These are phyloP conservation scores for Metschnikowia continentalis DNA, from an alignment of 805 yeast genomes.

Conservation along the genomic window DNA sequence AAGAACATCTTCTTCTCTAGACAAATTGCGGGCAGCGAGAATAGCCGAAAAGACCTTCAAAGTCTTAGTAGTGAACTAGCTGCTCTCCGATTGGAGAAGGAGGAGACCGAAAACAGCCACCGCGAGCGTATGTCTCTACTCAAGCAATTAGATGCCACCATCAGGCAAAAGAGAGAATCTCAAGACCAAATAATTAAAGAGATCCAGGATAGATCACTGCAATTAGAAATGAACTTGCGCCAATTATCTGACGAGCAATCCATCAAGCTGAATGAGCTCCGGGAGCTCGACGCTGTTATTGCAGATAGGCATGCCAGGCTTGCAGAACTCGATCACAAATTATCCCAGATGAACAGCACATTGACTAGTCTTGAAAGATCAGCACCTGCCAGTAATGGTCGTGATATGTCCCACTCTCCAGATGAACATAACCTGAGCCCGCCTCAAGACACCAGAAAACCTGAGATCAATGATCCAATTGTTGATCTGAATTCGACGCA, in stretches of 20 bases:
- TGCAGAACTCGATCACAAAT: slow-evolving; percentile 1
- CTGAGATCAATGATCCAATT: background rate
- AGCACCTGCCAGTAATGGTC: background rate
- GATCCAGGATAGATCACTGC: background rate
- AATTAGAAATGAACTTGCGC: slow-evolving; percentile 15
- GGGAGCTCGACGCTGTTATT: slow-evolving; percentile 10
- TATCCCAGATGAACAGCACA: slow-evolving; percentile 2
- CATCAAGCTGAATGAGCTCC: slow-evolving; percentile 8
- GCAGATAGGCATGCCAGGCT: slow-evolving; percentile 7
- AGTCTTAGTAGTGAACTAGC: slow-evolving; percentile 20
- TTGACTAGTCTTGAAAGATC: background rate
- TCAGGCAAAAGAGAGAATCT: slow-evolving; percentile 17
- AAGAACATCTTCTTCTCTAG: slow-evolving; percentile 31
- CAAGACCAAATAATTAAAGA: slow-evolving; percentile 9
- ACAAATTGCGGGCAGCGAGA: slow-evolving; percentile 18
- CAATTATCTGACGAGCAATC: slow-evolving; percentile 8
- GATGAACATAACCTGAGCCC: background rate
- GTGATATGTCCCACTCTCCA: background rate
- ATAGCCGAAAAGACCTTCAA: slow-evolving; percentile 19
- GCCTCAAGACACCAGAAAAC: background rate
- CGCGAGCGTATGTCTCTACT: slow-evolving; percentile 20
- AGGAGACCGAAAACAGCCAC: slow-evolving; percentile 16
- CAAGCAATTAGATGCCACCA: slow-evolving; percentile 22
- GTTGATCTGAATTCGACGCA: background rate
- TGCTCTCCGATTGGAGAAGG: slow-evolving; percentile 16